Base-by-base conservation (phyloP, 495 filamentous ascomycete genomes). In the Hyphodiscus hymeniophilus region DNA sequence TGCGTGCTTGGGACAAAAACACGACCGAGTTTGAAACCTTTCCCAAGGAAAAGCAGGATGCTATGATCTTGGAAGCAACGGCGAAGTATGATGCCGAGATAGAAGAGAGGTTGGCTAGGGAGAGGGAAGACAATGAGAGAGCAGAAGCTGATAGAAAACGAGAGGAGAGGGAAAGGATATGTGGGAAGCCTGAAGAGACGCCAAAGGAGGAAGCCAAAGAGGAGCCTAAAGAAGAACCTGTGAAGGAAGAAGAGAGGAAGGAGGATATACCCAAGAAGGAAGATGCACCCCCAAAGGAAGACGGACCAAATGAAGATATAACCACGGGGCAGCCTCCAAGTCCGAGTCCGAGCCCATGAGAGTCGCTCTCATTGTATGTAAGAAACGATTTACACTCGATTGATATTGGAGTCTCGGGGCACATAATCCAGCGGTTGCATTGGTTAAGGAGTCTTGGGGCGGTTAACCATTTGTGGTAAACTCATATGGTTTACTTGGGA, bases 1-100 rank as follows among this genome's bases (percentile, higher is more conserved):
- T 81, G 12, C 62, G 55, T 47, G 58, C 66, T 48, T 81, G 77
- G 77, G 76, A 79, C 53, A 65, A 64, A 44, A 63, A 76, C 52
- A 68, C 70, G 5, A 68, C 68, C 39, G 66, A 61, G 20, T 78
- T 74, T 56, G 62, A 64, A 32, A 61, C 64, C 38, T 55, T 77
- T 39, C 57, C 68, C 8, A 59, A 60, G 15, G 68, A 70, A 38
- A 72, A 77, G 41, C 67, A 77, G 52, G 61, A 63, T 41, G 63
- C 62, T 43, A 68, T 69, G 56, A 66, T 78, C 43, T 68, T 63
- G 1, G 55, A 67, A 38, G 69, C 68, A 55, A 51, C 59, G 36
- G 38, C 16, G 18, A 41, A 63, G 63, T 56, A n/a, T 24, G 28
- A 24, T 12, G 49, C 22, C 18, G 41, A 45, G 44, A 20, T 11